Conservation (phyloP, 495 filamentous ascomycete genomes). For the Niebla homalea region DNA sequence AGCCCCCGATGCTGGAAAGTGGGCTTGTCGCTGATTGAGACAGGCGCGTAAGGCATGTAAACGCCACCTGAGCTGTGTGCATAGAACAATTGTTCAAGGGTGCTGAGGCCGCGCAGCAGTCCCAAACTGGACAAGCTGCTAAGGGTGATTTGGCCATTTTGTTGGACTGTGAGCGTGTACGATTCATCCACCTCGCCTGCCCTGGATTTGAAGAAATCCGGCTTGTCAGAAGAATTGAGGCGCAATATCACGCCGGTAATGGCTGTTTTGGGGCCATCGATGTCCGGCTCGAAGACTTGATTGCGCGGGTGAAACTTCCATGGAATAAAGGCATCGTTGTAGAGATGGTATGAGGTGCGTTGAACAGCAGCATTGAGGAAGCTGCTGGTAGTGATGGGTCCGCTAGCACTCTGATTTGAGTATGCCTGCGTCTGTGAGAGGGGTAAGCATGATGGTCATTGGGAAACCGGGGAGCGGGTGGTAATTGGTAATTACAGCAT, state of each 20-base stretch:
- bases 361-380: conserved; percentile 3
- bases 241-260: not conserved
- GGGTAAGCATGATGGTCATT: not conserved
- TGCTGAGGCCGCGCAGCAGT: conserved; percentile 47
- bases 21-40: conserved; percentile 13
- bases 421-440: not conserved
- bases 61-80: conserved; percentile 5
- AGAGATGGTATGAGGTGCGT: conserved; percentile 1
- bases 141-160: conserved; percentile 28
- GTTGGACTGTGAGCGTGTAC: conserved; percentile 36
- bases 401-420: not conserved
- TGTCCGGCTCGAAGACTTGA: conserved; percentile 46
- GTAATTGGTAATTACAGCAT: not conserved
- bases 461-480: not conserved
- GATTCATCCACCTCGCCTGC: conserved; percentile 39
- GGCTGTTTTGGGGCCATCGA: not conserved
- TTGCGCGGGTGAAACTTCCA: conserved; percentile 61
- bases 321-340: conserved; percentile 39
- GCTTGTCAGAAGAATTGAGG: conserved; percentile 1
- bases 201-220: not conserved
- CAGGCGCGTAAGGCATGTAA: conserved; percentile 13
- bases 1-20: conserved; percentile 48
- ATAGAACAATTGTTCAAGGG: conserved; percentile 36
- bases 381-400: not conserved
- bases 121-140: conserved; percentile 38